phyloP scores from a whole-genome alignment of 2,329 filamentous ascomycete species.

The Beauveria sp. region DNA sequence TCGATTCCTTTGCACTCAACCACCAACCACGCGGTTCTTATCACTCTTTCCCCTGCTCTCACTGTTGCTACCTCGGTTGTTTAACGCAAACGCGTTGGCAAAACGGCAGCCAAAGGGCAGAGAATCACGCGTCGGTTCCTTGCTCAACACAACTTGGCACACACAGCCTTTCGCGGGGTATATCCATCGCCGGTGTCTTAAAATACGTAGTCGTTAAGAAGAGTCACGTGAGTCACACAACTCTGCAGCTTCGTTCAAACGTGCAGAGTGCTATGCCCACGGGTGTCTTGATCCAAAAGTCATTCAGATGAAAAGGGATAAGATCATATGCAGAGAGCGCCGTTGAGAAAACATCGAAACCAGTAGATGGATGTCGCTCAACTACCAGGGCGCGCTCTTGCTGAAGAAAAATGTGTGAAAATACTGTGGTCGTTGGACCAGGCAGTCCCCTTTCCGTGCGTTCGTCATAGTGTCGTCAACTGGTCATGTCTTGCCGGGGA shows the following conservation, averaged over 20 bases:
- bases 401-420: slow-evolving; percentile 17
- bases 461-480: slow-evolving; percentile 11
- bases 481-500: slow-evolving; percentile 3
- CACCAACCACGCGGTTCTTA: slow-evolving; percentile 10
- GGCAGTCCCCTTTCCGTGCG: slow-evolving; percentile 5
- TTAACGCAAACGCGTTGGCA: not conserved
- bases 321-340: slow-evolving; percentile 18
- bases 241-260: slow-evolving; percentile 24
- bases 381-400: slow-evolving; percentile 23
- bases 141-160: slow-evolving; percentile 16
- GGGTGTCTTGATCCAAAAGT: slow-evolving; percentile 23
- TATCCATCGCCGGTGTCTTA: slow-evolving; percentile 34
- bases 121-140: slow-evolving; percentile 9
- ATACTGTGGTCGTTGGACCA: slow-evolving; percentile 16
- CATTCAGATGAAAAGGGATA: slow-evolving; percentile 15
- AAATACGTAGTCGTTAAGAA: slow-evolving; percentile 26
- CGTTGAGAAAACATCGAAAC: slow-evolving; percentile 19
- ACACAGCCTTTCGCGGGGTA: slow-evolving; percentile 31
- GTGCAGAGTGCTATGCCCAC: slow-evolving; percentile 22
- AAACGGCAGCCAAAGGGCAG: not conserved
- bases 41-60: slow-evolving; percentile 4
- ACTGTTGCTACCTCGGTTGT: not conserved
- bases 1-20: slow-evolving; percentile 9
- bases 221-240: slow-evolving; percentile 27
- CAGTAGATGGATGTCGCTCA: slow-evolving; percentile 14